Percentiles rank a stretch among this genome's conserved stretches.
Evolutionary conservation across 1,284 basidiomycete genomes (phyloP).

Genomic region (Microbotryomycetes sp.): DNA sequence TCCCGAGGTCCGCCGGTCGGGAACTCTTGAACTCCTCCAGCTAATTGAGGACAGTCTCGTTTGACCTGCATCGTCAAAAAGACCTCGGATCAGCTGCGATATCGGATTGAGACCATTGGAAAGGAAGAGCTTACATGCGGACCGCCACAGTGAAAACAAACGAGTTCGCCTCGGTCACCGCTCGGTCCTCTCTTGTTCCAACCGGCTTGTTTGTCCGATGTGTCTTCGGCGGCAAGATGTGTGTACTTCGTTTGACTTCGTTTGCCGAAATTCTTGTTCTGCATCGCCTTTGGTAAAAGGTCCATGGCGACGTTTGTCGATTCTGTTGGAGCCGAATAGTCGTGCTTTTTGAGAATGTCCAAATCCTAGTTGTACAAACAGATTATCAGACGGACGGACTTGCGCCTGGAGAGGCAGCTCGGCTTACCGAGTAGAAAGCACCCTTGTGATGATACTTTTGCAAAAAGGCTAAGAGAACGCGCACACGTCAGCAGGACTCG

Average conservation of each 20-base stretch:
- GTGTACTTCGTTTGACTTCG: slow-evolving; percentile 85
- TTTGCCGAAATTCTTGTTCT: slow-evolving; percentile 94
- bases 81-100: neutral
- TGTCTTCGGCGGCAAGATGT: slow-evolving; percentile 90
- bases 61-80: slow-evolving; percentile 32
- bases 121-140: slow-evolving; percentile 21
- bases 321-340: slow-evolving; percentile 82
- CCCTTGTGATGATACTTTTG: slow-evolving; percentile 99
- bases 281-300: slow-evolving; percentile 87
- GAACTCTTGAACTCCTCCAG: neutral
- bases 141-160: slow-evolving; percentile 67
- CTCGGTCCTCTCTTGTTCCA: slow-evolving; percentile 44
- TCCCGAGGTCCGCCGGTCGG: neutral
- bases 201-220: slow-evolving; percentile 56
- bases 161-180: slow-evolving; percentile 44
- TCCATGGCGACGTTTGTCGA: slow-evolving; percentile 71
- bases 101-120: neutral
- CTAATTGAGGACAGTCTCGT: slow-evolving; percentile 37
- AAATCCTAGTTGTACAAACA: slow-evolving; percentile 54
- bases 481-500: neutral
- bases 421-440: slow-evolving; percentile 81
- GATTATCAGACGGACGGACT: neutral
- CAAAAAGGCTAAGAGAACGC: slow-evolving; percentile 56
- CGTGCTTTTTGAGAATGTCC: slow-evolving; percentile 73
- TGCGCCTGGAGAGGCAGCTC: too few species aligned